A percentile compares a stretch with the other conserved stretches of the same genome.
phyloP scores from a whole-genome alignment of 345 rosid species.

The Boechera retrofracta region DNA sequence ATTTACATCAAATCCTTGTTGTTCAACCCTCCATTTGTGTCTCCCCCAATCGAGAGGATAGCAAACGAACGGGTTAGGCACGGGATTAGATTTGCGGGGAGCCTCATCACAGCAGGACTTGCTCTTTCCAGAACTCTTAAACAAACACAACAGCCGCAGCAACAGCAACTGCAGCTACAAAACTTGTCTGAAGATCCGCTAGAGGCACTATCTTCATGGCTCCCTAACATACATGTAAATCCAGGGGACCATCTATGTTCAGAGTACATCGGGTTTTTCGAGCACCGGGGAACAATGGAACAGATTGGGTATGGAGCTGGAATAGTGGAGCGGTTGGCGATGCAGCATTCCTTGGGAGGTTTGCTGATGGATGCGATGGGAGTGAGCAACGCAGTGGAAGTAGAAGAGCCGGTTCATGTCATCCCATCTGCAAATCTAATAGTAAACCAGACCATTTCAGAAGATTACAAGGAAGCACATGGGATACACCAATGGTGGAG shows the following conservation, averaged over 20 bases:
- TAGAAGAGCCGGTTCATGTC: slow-evolving; percentile 72
- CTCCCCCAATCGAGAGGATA: slow-evolving; percentile 79
- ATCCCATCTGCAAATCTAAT: slow-evolving; percentile 80
- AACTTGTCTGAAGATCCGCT: slow-evolving; percentile 54
- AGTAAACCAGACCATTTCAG: slow-evolving; percentile 50
- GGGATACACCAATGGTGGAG: slow-evolving; percentile 97
- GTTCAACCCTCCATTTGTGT: slow-evolving; percentile 82
- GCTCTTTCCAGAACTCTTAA: slow-evolving; percentile 55
- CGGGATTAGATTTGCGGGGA: slow-evolving; percentile 70
- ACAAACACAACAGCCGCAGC: slow-evolving; percentile 42
- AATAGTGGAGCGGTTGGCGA: slow-evolving; percentile 70
- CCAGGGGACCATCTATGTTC: slow-evolving; percentile 74
- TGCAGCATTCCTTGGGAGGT: slow-evolving; percentile 70
- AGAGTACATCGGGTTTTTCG: slow-evolving; percentile 82
- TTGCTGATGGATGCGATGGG: slow-evolving; percentile 67
- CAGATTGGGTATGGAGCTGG: slow-evolving; percentile 76
- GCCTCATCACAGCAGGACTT: slow-evolving; percentile 74
- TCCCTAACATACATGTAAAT: slow-evolving; percentile 69
- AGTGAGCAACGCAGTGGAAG: slow-evolving; percentile 54
- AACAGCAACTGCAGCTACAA: slow-evolving; percentile 29
- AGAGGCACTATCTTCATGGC: slow-evolving; percentile 59
- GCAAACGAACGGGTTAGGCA: slow-evolving; percentile 59
- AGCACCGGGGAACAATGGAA: slow-evolving; percentile 87
- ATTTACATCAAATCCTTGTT: slow-evolving; percentile 58
- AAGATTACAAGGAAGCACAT: slow-evolving; percentile 75